Conservation (phyloP, 208 protist genomes). For the Phytomonas serpens region DNA sequence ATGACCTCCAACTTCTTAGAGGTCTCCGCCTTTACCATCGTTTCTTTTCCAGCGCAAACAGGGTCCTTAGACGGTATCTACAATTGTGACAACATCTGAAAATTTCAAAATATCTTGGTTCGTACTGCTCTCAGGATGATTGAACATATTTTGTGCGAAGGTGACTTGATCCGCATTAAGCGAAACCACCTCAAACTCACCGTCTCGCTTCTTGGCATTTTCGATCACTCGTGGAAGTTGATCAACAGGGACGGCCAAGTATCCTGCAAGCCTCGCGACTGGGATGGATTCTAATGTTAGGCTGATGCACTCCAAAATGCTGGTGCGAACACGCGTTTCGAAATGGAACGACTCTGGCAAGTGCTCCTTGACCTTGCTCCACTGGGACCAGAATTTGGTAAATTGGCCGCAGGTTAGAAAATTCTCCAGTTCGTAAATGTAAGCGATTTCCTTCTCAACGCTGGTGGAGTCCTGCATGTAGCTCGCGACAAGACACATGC, state of each 20-base stretch:
- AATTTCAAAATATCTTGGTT: slow-evolving; percentile 61
- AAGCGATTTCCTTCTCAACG: slow-evolving; percentile 70
- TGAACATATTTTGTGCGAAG: slow-evolving; percentile 64
- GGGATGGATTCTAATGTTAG: slow-evolving; percentile 59
- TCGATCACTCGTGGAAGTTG: slow-evolving; percentile 44
- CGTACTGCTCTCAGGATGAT: slow-evolving; percentile 49
- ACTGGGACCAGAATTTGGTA: slow-evolving; percentile 71
- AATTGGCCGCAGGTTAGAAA: slow-evolving; percentile 77
- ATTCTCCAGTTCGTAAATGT: slow-evolving; percentile 87
- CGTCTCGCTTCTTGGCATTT: slow-evolving; percentile 53
- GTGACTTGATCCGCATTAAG: slow-evolving; percentile 34
- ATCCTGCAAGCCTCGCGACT: slow-evolving; percentile 32
- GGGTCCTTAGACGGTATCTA: not conserved
- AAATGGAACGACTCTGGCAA: slow-evolving; percentile 73
- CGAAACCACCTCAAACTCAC: slow-evolving; percentile 35
- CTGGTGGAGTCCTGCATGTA: slow-evolving; percentile 70
- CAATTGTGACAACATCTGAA: slow-evolving; percentile 28
- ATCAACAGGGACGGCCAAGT: slow-evolving; percentile 42
- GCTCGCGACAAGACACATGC: slow-evolving; percentile 76
- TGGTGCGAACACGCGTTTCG: slow-evolving; percentile 61
- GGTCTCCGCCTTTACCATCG: not conserved
- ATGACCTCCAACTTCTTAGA: not conserved
- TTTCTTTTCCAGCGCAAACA: not conserved
- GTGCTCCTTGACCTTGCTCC: slow-evolving; percentile 48
- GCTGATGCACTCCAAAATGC: slow-evolving; percentile 66